Evolutionary conservation across 2,329 filamentous ascomycete genomes (phyloP), one percentile per base, ranked within the genome.

Genomic region (Colletotrichum liriopes): DNA sequence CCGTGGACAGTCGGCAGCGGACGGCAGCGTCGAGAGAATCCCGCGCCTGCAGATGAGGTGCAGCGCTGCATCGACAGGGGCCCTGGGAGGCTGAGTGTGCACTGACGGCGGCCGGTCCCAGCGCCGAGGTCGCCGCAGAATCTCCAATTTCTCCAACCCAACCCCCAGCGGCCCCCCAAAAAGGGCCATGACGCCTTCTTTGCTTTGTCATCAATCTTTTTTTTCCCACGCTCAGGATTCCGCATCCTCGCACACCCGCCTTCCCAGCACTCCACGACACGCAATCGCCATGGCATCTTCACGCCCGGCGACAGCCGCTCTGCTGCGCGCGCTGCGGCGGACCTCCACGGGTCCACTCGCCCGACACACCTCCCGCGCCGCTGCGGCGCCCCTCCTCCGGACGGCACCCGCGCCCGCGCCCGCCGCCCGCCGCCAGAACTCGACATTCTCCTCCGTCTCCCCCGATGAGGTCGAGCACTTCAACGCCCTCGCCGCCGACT

Each of bases 391-490:
- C 16, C 16, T 56, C 16, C 56, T 62, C 45, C 62, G 43, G 26
- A 52, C 67, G 23, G 39, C n/a, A 3, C 9, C 56, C 26, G 18
- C 39, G 6, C 23, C 51, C 18, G 26, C 71, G 6, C 20, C 29
- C 4, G 8, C 51, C 3, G 37, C 29, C 16, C 29, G 43, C n/a
- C 60, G 56, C 18, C 71, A 60, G 49, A 47, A 63, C 59, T 74
- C 73, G 60, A 75, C 81, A 67, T 87, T 84, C 77, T 91, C 93
- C 59, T 95, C 94, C 67, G 94, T 99, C 83, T 97, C 97, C 78
- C 89, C 93, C 65, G 90, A 92, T 76, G 96, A 99, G 85, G 91
- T 99, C 75, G 93, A 93, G 23, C 96, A 99, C 86, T 99, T 99
- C 89, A 95, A 95, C 79, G 91, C 91, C 74, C 94, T 99, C 78